Base-by-base conservation (phyloP, 257 asterid genomes). In the Solanum appendiculatum region DNA sequence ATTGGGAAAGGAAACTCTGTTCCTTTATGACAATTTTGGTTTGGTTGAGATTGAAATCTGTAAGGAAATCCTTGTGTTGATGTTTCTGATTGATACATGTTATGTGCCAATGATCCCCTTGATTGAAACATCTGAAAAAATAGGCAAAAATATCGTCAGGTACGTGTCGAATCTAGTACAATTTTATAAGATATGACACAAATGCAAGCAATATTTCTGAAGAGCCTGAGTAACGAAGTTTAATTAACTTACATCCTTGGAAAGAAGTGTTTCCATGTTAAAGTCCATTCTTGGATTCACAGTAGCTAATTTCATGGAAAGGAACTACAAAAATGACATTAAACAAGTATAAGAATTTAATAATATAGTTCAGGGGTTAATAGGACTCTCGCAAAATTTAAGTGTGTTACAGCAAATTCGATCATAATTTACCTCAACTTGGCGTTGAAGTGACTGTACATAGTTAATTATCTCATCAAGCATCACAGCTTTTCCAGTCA, bases 401-500 rank as follows among this genome's bases (percentile, higher is more conserved):
- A 31, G n/a, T 68, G 12, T 68, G 10, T 29, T 29, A 66, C 6
- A 6, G 5, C 1, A 66, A 66, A 29, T 66, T 66, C 11, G 3
- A 27, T 14, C 23, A 68, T 15, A 68, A 9, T 70, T 73, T 88
- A 96, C 98, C 98, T 95, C 98, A 68, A 96, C 99, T 92, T 96
- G 99, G 6, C 96, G 89, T 86, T 96, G 98, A 25, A 95, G 92
- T 48, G 98, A 95, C 89, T 96, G 99, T 58, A 94, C 98, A 66
- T 95, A 96, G 83, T 96, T 95, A 82, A 96, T 96, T 86, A 95
- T 96, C 93, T 95, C 98, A 91, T 96, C 99, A 73, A 96, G 96
- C 99, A 96, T 95, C n/a, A 96, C 98, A 87, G 99, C 98, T 93
- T 96, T 96, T 36, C 99, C 99, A 74, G 98, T 96, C 29, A 95